Percentiles rank a stretch among this genome's conserved stretches.
phyloP scores from a whole-genome alignment of 768 basidiomycete species.

The Termitomyces titanicus region DNA sequence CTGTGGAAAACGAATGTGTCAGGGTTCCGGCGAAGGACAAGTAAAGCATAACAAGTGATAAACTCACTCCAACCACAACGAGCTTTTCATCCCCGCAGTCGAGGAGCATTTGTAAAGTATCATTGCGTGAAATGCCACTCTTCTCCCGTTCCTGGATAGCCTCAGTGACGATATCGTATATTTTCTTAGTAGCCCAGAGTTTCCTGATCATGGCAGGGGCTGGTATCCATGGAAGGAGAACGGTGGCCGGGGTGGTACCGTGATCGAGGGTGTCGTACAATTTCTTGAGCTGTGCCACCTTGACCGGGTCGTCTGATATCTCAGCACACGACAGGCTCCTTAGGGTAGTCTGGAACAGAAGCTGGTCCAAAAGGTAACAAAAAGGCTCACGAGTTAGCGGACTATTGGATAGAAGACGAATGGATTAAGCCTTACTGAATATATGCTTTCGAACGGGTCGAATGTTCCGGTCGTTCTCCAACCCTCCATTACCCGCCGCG shows the following conservation, averaged over 20 bases:
- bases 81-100: slow-evolving; percentile 67
- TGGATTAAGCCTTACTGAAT: slow-evolving; percentile 45
- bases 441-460: slow-evolving; percentile 70
- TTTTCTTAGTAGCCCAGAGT: slow-evolving; percentile 68
- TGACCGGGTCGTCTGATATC: slow-evolving; percentile 60
- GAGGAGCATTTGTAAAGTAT: slow-evolving; percentile 72
- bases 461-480: slow-evolving; percentile 66
- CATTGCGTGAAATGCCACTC: slow-evolving; percentile 55
- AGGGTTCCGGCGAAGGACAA: background rate
- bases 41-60: slow-evolving; percentile 3
- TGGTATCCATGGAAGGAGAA: slow-evolving; percentile 77
- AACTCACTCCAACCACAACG: slow-evolving; percentile 64
- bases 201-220: slow-evolving; percentile 69
- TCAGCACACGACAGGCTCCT: slow-evolving; percentile 65
- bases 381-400: slow-evolving; percentile 6
- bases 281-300: slow-evolving; percentile 57
- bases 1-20: slow-evolving; percentile 28
- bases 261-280: slow-evolving; percentile 68
- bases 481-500: slow-evolving; percentile 51
- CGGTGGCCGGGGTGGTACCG: slow-evolving; percentile 68
- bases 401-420: background rate
- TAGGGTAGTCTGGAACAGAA: slow-evolving; percentile 72
- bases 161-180: slow-evolving; percentile 63
- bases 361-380: slow-evolving; percentile 28
- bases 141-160: slow-evolving; percentile 55